Conservation (phyloP, 768 basidiomycete genomes). For the Paxillus ammoniavirescens region DNA sequence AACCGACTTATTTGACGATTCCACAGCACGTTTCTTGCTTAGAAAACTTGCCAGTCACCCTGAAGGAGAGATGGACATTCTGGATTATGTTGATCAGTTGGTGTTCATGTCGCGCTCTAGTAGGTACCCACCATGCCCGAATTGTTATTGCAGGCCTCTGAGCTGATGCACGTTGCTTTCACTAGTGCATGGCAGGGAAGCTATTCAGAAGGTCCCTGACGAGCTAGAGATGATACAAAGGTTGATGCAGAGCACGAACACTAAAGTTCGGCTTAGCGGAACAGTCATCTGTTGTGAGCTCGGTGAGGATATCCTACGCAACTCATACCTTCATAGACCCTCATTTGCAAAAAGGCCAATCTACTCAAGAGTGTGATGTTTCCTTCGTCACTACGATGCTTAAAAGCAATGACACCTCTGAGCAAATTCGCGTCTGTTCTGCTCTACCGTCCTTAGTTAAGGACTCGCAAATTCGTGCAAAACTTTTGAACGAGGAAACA, state of each 20-base stretch:
- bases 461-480: neutral
- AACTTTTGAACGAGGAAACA: conserved; percentile 1
- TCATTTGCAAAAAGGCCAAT: neutral
- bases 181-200: conserved; percentile 3
- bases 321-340: neutral
- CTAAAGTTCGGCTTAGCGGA: conserved; percentile 2
- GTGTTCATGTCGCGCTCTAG: conserved; percentile 7
- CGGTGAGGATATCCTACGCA: neutral
- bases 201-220: neutral
- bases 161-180: neutral
- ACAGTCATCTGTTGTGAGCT: neutral
- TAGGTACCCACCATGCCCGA: neutral
- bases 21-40: neutral
- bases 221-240: neutral
- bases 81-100: conserved; percentile 4
- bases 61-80: neutral
- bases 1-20: conserved; percentile 7
- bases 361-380: neutral
- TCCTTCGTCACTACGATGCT: neutral
- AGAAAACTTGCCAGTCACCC: neutral
- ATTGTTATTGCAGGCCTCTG: neutral
- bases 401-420: neutral
- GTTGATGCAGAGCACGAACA: neutral
- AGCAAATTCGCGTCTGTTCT: conserved; percentile 5
- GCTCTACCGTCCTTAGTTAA: conserved; percentile 1